phyloP scores from a whole-genome alignment of 1,139 yeast genomes.

The Blastobotrys petasosporus region DNA sequence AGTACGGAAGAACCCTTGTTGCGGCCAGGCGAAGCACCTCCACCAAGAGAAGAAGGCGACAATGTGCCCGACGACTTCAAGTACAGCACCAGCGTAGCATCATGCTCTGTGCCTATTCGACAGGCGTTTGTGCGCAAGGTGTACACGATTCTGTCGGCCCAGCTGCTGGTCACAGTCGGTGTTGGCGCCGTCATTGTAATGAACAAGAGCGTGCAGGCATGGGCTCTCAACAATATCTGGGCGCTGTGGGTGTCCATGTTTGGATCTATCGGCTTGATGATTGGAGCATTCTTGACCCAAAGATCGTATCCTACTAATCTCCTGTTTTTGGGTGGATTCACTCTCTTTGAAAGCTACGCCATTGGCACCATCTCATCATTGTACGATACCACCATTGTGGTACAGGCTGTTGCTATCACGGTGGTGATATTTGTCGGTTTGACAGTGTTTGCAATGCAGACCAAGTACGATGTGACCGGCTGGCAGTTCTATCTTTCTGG shows the following conservation, averaged over 20 bases:
- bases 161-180: constrained; percentile 54
- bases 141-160: constrained; percentile 62
- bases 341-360: constrained; percentile 67
- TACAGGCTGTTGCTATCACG: constrained; percentile 70
- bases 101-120: constrained; percentile 70
- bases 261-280: constrained; percentile 58
- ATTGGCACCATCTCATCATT: constrained; percentile 64
- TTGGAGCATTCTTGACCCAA: constrained; percentile 55
- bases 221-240: constrained; percentile 62
- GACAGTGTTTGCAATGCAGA: constrained; percentile 71
- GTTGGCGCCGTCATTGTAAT: constrained; percentile 53
- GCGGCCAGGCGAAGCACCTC: constrained; percentile 23
- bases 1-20: constrained; percentile 7
- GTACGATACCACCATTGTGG: constrained; percentile 57
- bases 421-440: constrained; percentile 66
- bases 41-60: constrained; percentile 26
- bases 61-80: constrained; percentile 66
- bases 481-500: constrained; percentile 63
- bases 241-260: constrained; percentile 50
- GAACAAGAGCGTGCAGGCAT: constrained; percentile 44
- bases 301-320: constrained; percentile 60
- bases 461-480: constrained; percentile 71
- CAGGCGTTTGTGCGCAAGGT: constrained; percentile 76
- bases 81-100: constrained; percentile 69
- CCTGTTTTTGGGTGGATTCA: constrained; percentile 56